These are phyloP conservation scores for Gloeostereum incarnatum DNA, from an alignment of 768 basidiomycete species.

Conservation along the genomic window DNA sequence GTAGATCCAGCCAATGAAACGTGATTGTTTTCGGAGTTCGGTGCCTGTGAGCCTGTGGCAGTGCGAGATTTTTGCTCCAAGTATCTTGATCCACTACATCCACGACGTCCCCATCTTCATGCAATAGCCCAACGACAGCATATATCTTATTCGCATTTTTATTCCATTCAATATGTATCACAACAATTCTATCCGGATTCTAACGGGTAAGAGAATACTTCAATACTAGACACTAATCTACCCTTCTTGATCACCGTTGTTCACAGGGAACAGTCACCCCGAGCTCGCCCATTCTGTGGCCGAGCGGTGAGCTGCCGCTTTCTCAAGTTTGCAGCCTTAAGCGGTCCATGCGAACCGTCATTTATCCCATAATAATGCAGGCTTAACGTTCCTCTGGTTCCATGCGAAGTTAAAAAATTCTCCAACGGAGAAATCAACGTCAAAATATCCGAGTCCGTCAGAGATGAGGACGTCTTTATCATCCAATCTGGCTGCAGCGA, in stretches of 20 bases:
- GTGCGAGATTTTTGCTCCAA: no score
- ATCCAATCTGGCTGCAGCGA: slow-evolving; percentile 86
- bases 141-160: no score
- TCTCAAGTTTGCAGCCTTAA: slow-evolving; percentile 20
- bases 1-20: no score
- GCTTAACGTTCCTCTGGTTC: slow-evolving; percentile 81
- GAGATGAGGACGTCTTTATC: slow-evolving; percentile 99
- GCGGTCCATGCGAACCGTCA: slow-evolving; percentile 40
- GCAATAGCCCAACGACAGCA: no score
- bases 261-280: slow-evolving; percentile 93
- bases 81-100: no score
- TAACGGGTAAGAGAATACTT: slow-evolving; percentile 45
- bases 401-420: slow-evolving; percentile 81
- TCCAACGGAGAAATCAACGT: slow-evolving; percentile 95
- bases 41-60: no score
- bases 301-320: slow-evolving; percentile 83
- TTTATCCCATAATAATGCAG: slow-evolving; percentile 44
- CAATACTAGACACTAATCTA: background rate
- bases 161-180: slow-evolving; percentile 76
- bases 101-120: no score
- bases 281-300: slow-evolving; percentile 94
- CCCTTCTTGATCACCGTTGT: slow-evolving; percentile 11
- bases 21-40: no score
- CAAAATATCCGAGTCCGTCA: slow-evolving; percentile 90
- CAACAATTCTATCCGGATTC: slow-evolving; percentile 71